Conservation (phyloP, 306 rosid genomes). For the Elaeagnus macrophylla region DNA sequence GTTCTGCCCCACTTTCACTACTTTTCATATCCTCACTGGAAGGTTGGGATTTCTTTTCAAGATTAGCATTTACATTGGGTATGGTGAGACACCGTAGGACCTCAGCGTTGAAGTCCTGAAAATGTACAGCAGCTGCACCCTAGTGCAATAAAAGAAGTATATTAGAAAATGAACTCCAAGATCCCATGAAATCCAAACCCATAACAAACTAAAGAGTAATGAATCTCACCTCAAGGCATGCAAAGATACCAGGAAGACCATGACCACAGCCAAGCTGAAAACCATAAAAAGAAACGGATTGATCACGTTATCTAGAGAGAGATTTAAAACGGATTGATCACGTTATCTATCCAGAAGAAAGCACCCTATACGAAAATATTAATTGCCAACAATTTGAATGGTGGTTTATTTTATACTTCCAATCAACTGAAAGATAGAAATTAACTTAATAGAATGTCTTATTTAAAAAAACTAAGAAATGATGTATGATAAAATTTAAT, state of each 20-base stretch:
- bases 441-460: not conserved
- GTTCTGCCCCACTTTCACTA: conserved; percentile 27
- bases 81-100: conserved; percentile 74
- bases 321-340: not conserved
- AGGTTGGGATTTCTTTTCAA: conserved; percentile 19
- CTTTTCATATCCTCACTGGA: conserved; percentile 19
- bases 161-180: conserved; percentile 12
- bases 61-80: conserved; percentile 64
- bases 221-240: conserved; percentile 61
- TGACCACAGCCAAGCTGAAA: conserved; percentile 96
- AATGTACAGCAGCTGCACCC: conserved; percentile 79
- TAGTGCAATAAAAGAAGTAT: conserved; percentile 18
- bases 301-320: not conserved
- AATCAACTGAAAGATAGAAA: too few species aligned
- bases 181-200: not conserved
- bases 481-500: not conserved
- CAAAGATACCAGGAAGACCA: conserved; percentile 87
- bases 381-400: too few species aligned
- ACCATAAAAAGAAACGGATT: conserved; percentile 12
- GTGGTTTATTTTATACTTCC: too few species aligned
- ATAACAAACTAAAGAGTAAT: conserved; percentile 6
- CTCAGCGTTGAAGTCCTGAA: conserved; percentile 91
- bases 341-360: not conserved
- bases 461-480: not conserved
- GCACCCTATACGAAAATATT: too few species aligned